These are phyloP conservation scores for Teunomyces cretensis DNA, from an alignment of 805 yeast species.

Conservation along the genomic window DNA sequence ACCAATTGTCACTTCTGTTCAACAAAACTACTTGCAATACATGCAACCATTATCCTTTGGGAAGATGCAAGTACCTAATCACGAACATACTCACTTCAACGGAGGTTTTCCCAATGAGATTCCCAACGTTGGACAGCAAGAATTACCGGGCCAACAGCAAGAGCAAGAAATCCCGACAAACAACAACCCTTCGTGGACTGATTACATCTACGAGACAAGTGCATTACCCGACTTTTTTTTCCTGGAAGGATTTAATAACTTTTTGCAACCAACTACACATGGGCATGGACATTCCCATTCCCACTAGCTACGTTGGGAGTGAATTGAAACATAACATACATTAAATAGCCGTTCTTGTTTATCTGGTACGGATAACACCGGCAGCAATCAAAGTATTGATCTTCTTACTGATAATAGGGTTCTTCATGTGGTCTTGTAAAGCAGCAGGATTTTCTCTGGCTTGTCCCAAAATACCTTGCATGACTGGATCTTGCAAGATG, in stretches of 20 bases:
- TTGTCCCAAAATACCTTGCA: constrained; percentile 92
- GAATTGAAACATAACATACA: constrained; percentile 4
- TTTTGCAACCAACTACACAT: background rate
- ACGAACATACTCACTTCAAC: background rate
- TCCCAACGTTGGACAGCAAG: background rate
- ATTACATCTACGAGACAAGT: background rate
- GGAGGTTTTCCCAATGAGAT: background rate
- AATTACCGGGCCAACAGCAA: too few species aligned
- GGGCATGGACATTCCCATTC: background rate
- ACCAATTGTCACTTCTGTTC: too few species aligned
- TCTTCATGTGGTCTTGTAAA: constrained; percentile 94
- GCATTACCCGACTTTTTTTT: background rate
- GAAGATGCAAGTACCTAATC: background rate
- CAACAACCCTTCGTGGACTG: background rate
- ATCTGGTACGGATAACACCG: constrained; percentile 92
- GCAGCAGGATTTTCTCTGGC: constrained; percentile 97
- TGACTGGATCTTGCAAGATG: constrained; percentile 89
- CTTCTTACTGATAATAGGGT: constrained; percentile 88
- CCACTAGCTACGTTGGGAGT: background rate
- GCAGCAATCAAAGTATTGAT: constrained; percentile 90
- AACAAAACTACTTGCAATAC: too few species aligned
- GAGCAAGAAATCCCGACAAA: too few species aligned
- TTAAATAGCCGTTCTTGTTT: constrained; percentile 8
- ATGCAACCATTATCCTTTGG: too few species aligned
- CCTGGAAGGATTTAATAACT: background rate